phyloP scores from a whole-genome alignment of 805 yeast genomes.

The Yamadazyma sp. region DNA sequence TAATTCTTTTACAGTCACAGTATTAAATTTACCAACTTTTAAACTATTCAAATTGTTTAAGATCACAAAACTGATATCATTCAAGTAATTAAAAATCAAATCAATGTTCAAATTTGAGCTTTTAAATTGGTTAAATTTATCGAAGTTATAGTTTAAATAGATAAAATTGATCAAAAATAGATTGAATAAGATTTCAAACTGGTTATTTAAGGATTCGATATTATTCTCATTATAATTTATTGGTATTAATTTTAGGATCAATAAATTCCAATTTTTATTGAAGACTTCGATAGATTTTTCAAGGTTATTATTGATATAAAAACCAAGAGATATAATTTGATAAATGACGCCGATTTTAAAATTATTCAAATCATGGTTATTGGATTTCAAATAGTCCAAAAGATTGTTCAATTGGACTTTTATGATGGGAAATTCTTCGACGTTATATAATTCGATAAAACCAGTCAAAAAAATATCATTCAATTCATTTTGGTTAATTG shows the following conservation, averaged over 20 bases:
- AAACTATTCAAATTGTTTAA: constrained; percentile 27
- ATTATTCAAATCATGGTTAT: constrained; percentile 18
- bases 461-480: constrained; percentile 33
- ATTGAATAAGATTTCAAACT: constrained; percentile 37
- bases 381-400: constrained; percentile 20
- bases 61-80: constrained; percentile 36
- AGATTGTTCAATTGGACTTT: constrained; percentile 20
- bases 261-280: constrained; percentile 44
- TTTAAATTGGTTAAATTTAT: constrained; percentile 6
- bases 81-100: constrained; percentile 47
- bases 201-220: constrained; percentile 1
- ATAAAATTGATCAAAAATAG: constrained; percentile 44
- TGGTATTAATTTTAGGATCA: constrained; percentile 33
- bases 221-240: constrained; percentile 20
- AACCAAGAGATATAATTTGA: constrained; percentile 45
- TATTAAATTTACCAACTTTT: constrained; percentile 9
- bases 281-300: constrained; percentile 35
- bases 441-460: constrained; percentile 18
- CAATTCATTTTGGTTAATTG: constrained; percentile 14
- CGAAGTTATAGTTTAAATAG: constrained; percentile 37
- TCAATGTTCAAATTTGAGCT: constrained; percentile 32
- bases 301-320: constrained; percentile 20
- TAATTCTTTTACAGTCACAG: constrained; percentile 21
- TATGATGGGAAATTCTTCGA: constrained; percentile 15
- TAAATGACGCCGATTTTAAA: constrained; percentile 41